A percentile compares a stretch with the other conserved stretches of the same genome.
These are phyloP conservation scores for Neurospora sp. DNA, from an alignment of 2,329 filamentous ascomycete species.

Conservation along the genomic window DNA sequence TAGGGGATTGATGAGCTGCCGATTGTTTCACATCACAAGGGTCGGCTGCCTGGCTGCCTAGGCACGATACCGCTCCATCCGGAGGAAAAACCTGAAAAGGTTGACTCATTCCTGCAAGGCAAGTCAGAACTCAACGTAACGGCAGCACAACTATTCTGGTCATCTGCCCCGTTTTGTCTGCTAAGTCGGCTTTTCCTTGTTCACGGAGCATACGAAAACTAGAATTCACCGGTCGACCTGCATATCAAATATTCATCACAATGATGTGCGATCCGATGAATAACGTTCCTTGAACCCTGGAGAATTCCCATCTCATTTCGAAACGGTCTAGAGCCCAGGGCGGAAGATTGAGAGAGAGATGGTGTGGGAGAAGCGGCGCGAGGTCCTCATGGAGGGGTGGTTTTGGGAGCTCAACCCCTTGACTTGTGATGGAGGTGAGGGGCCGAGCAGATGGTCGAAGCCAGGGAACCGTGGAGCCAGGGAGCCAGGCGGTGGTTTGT, in stretches of 20 bases:
- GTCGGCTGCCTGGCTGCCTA: not conserved
- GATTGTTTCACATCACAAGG: constrained; percentile 2
- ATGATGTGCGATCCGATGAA: not conserved
- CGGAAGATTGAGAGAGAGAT: constrained; percentile 17
- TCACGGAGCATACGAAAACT: not conserved
- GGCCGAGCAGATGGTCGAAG: constrained; percentile 15
- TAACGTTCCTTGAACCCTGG: not conserved
- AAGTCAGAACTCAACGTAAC: not conserved
- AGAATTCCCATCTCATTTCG: not conserved
- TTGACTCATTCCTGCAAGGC: not conserved
- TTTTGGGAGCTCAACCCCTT: constrained; percentile 5
- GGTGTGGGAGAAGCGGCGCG: constrained; percentile 22
- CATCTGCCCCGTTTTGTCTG: not conserved
- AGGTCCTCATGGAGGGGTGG: constrained; percentile 7
- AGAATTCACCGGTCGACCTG: not conserved
- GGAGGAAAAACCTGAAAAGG: not conserved
- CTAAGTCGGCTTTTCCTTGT: not conserved
- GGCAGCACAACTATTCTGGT: not conserved
- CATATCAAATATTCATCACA: not conserved
- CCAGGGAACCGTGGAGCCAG: constrained; percentile 8
- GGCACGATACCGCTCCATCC: not conserved
- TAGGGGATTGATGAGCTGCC: not conserved
- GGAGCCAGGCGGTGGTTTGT: constrained; percentile 6
- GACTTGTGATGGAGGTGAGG: constrained; percentile 10
- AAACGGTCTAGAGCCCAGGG: not conserved